phyloP scores from a whole-genome alignment of 2,329 filamentous ascomycete genomes.

The Sarocladiaceae sp. region DNA sequence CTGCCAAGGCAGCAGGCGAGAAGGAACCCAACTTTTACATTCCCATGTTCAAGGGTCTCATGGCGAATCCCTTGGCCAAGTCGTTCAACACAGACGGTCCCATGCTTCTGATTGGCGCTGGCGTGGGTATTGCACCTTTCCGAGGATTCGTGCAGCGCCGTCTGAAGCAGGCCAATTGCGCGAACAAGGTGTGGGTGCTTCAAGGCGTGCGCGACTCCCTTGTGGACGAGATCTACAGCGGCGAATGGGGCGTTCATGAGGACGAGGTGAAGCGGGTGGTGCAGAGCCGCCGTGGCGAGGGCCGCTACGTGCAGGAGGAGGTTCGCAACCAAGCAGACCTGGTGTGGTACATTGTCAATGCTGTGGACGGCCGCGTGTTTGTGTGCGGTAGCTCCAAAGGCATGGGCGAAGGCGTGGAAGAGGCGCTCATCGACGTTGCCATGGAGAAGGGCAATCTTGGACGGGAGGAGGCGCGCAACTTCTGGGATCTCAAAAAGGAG shows the following conservation, averaged over 20 bases:
- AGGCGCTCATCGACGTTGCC: slow-evolving; percentile 79
- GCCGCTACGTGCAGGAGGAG: slow-evolving; percentile 94
- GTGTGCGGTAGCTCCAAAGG: slow-evolving; percentile 93
- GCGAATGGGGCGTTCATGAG: slow-evolving; percentile 93
- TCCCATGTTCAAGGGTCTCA: slow-evolving; percentile 97
- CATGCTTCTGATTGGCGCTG: slow-evolving; percentile 95
- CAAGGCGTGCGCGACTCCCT: slow-evolving; percentile 92
- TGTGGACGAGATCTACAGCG: slow-evolving; percentile 91
- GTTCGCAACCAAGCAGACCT: slow-evolving; percentile 85
- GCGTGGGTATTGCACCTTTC: slow-evolving; percentile 95
- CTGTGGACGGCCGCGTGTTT: slow-evolving; percentile 91
- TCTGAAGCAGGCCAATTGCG: slow-evolving; percentile 89
- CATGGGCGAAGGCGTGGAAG: slow-evolving; percentile 95
- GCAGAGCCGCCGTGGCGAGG: slow-evolving; percentile 68
- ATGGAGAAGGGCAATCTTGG: slow-evolving; percentile 89
- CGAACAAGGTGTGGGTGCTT: slow-evolving; percentile 96
- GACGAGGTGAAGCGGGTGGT: slow-evolving; percentile 78
- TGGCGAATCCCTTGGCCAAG: slow-evolving; percentile 90
- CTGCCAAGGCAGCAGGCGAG: slow-evolving; percentile 56
- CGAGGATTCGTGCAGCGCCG: slow-evolving; percentile 93
- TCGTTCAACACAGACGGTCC: slow-evolving; percentile 91
- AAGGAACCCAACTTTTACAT: slow-evolving; percentile 60
- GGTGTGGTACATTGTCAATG: slow-evolving; percentile 98
- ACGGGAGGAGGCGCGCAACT: slow-evolving; percentile 72
- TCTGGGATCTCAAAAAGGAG: slow-evolving; percentile 88